Evolutionary conservation across 768 basidiomycete species (phyloP), one percentile per base, ranked within the genome.

Genomic region (Cystofilobasidium capitatum): DNA sequence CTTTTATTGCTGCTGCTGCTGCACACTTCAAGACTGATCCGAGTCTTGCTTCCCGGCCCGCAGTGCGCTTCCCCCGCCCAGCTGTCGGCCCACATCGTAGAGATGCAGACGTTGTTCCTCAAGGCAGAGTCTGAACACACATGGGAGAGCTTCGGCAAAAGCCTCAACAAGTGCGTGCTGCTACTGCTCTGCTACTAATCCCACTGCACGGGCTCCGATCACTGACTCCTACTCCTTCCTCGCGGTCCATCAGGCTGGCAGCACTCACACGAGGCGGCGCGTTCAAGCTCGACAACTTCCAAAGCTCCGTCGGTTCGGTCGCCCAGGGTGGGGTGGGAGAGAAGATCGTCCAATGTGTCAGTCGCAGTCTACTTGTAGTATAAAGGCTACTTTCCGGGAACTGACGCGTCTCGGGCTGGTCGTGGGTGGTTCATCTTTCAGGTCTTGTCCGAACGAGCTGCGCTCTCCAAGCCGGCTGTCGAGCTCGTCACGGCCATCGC

Each of bases 91-190:
- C 67, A 74, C 55, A 65, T 74, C 39, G 42, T 63, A 8, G 70
- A 71, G 24, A 66, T 74, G 55, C 64, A 65, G 33, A 36, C 37
- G 13, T 29, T 67, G 7, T 69, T 75, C 65, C 65, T 66, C 42
- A 71, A 69, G 33, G 67, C 71, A 37, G 89, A 91, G 75, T 83
- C 86, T 4, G 89, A 91, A 74, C 88, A 91, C 33, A 83, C 83
- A 14, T 91, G 89, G 89, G 87, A 89, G 65, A 79, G 76, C n/a
- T 87, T 90, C 54, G 75, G 81, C 2, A 79, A 81, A 40, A 80
- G 35, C 7, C 61, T 68, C 5, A 51, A 55, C 51, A 68, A 54
- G 66, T 68, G 22, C 31, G 42, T 44, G n/a, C n/a, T n/a, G n/a
- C n/a, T n/a, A n/a, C n/a, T n/a, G n/a, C n/a, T n/a, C n/a, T n/a